phyloP scores from a whole-genome alignment of 768 basidiomycete species.

The Macrolepiota dolichaula region DNA sequence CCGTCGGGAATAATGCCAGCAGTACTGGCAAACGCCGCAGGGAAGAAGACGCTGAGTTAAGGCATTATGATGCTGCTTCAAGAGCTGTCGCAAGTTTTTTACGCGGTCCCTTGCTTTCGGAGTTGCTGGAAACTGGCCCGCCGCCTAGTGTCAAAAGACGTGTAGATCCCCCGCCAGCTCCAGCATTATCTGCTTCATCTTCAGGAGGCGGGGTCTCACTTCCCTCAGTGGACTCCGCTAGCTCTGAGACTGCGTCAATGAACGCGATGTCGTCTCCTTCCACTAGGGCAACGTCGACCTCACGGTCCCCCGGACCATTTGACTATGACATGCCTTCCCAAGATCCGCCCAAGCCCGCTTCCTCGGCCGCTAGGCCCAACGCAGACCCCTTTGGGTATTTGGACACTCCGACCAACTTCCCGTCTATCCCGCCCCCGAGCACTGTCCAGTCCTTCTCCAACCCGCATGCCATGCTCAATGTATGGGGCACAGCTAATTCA shows the following conservation, averaged over 20 bases:
- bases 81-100: slow-evolving; percentile 48
- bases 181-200: not conserved
- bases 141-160: slow-evolving; percentile 32
- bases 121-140: slow-evolving; percentile 23
- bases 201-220: not conserved
- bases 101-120: slow-evolving; percentile 29
- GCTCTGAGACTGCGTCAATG: not conserved
- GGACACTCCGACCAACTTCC: slow-evolving; percentile 31
- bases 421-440: slow-evolving; percentile 26
- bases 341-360: not conserved
- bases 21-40: slow-evolving; percentile 49
- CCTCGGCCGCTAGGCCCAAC: slow-evolving; percentile 11
- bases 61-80: slow-evolving; percentile 56
- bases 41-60: slow-evolving; percentile 50
- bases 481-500: slow-evolving; percentile 26
- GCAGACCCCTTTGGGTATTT: slow-evolving; percentile 65
- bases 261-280: slow-evolving; percentile 8
- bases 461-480: slow-evolving; percentile 32
- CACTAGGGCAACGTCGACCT: slow-evolving; percentile 12
- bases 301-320: not conserved
- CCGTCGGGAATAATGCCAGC: slow-evolving; percentile 14
- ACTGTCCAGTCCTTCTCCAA: slow-evolving; percentile 30
- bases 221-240: slow-evolving; percentile 1
- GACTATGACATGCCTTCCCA: not conserved
- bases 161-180: slow-evolving; percentile 20